Base-by-base conservation (phyloP, 2,329 filamentous ascomycete species). In the Sporothrix humicola region DNA sequence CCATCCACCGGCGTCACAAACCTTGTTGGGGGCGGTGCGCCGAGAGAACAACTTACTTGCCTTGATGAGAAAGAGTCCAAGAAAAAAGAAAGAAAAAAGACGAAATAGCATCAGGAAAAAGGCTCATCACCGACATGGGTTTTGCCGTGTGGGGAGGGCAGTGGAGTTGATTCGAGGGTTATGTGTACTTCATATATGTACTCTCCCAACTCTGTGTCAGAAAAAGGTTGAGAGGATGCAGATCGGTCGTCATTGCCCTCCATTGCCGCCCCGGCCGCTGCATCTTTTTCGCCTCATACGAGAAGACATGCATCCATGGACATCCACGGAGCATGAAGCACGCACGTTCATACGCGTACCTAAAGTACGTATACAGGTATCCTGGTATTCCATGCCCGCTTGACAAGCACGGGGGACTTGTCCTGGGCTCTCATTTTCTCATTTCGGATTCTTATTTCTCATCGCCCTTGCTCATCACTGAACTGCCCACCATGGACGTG, bases 251-350 rank as follows among this genome's bases (percentile, higher is more conserved):
- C 42, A 17, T 48, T 37, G 59, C 37, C 59, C 59, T 42, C 6
- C 59, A 44, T n/a, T 66, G 10, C 61, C 61, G 61, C 20, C n/a
- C 61, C 61, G 61, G n/a, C 61, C 61, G 61, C 61, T 48, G 37
- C 12, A 48, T 46, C 23, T 48, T 66, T 65, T 13, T 20, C 42
- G 26, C 20, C 61, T 66, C 61, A 48, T 48, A 66, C 42, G 61
- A 66, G n/a, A 26, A 66, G 17, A 46, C 42, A 7, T 48, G 20
- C 61, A 46, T 9, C 59, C 46, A 13, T 48, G 7, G 48, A 48
- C 61, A 26, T 9, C 37, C 46, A 13, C 26, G 7, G 48, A 48
- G 12, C 20, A 26, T 66, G 42, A 7, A 7, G 31, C 31, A 37
- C 5, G 31, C 31, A 37, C 4, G 31, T 37, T 5, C 31, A 37